Evolutionary conservation across 208 protist species (phyloP), one percentile per base, ranked within the genome.

Genomic region (Phytomonas francai): DNA sequence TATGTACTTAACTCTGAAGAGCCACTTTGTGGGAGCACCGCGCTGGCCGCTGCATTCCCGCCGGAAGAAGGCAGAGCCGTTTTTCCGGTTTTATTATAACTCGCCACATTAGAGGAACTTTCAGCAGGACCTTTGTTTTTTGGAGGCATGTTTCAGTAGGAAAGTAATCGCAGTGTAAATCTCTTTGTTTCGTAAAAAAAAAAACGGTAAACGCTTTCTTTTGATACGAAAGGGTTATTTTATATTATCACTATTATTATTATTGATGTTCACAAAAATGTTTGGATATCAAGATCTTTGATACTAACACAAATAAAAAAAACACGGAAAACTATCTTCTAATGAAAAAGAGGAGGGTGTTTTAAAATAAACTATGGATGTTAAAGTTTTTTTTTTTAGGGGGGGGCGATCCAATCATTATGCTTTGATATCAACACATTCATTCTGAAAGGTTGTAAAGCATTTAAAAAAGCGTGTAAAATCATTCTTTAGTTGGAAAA

Each of bases 1-100:
- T 96, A 97, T n/a, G 81, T 71, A 1, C 92, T 97, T 19, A 98
- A 80, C 72, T 98, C 93, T 70, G 94, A 83, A 31, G 93, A 96
- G 28, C 84, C 86, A 27, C 72, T 73, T 36, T 70, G 65, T 28
- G 70, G 65, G 33, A 45, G 60, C 32, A 3, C 19, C 45, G 45
- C 45, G 45, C 45, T 25, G 45, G 19, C 19, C 45, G 45, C 19
- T 19, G 45, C 11, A 54, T 19, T 25, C 45, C 19, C 45, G 45
- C 58, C 58, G 14, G 25, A 1, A 6, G 58, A 5, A 7, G 45
- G 19, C 16, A 25, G 19, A 19, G 45, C 19, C 22, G 11, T 54
- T 54, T 54, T 54, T 9, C 45, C 19, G 45, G 19, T 19, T 54
- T 54, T 54, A 25, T 54, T 54, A 54, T 22, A 54, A 25, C 45